phyloP scores from a whole-genome alignment of 2,329 filamentous ascomycete species.

The Cladophialophora psammophila region DNA sequence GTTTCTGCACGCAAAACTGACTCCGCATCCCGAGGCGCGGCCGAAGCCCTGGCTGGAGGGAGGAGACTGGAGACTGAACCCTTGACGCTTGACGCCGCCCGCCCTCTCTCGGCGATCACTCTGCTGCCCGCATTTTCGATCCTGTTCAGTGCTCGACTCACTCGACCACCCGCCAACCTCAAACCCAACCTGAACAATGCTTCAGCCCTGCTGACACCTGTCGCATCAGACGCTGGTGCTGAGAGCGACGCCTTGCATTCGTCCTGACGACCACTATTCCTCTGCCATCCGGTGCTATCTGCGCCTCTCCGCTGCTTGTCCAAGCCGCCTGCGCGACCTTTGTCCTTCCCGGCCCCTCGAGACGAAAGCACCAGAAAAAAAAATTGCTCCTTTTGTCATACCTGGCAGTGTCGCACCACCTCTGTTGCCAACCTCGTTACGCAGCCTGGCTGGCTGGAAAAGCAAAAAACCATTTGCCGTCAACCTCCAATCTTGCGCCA shows the following conservation, averaged over 20 bases:
- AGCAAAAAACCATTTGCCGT: conserved; percentile 6
- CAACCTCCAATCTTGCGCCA: conserved; percentile 24
- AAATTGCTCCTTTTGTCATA: conserved; percentile 31
- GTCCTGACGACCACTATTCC: conserved; percentile 6
- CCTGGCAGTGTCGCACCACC: conserved; percentile 30
- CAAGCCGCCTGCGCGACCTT: conserved; percentile 14
- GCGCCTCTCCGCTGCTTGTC: conserved; percentile 3
- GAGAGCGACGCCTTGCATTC: conserved; percentile 2
- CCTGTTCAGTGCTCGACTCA: conserved; percentile 1
- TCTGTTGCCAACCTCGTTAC: conserved; percentile 13
- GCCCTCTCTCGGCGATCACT: not conserved
- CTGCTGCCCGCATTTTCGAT: conserved; percentile 11
- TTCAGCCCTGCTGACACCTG: not conserved
- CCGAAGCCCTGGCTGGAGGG: not conserved
- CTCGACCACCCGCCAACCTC: conserved; percentile 9
- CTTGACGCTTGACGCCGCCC: conserved; percentile 2
- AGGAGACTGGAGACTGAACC: not conserved
- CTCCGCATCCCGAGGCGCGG: conserved; percentile 27
- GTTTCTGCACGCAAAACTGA: not conserved
- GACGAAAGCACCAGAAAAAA: conserved; percentile 16
- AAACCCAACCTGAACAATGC: not conserved
- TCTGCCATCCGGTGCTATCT: conserved; percentile 8
- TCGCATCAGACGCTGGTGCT: not conserved
- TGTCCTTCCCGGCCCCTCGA: conserved; percentile 10
- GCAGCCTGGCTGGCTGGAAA: conserved; percentile 9